Evolutionary conservation across 371 early-diverging fungal genomes (phyloP), one percentile per base, ranked within the genome.

Genomic region (Parasitella parasitica): DNA sequence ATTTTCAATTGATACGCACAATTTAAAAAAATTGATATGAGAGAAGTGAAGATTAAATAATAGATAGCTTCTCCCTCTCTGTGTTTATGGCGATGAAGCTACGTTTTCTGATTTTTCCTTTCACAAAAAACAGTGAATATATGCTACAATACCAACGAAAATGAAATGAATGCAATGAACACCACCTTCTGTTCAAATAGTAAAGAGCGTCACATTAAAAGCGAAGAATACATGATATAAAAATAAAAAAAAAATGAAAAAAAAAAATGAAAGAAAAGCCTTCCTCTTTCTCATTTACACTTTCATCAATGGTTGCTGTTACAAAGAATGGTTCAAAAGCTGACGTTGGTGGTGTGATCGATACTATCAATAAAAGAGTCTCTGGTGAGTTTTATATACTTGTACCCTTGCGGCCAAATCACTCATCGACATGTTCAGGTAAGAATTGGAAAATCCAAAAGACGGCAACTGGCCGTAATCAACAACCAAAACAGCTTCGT

Each of bases 361-460:
- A 81, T 35, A 71, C 61, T 20, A 52, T 75, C 16, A 76, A 71
- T 22, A 76, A 70, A 49, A 67, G 81, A 39, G 77, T 81, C n/a
- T 81, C 81, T 41, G 81, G 81, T 78, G 70, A 51, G 38, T 27
- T 32, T 32, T 32, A 1, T 32, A 4, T 32, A n/a, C n/a, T n/a
- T n/a, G n/a, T n/a, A n/a, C n/a, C n/a, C n/a, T n/a, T n/a, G n/a
- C n/a, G n/a, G n/a, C n/a, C n/a, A n/a, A n/a, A n/a, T n/a, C n/a
- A n/a, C 36, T 48, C 28, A 58, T 58, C 35, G 35, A 58, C 49
- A 35, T 32, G 26, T 9, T 9, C 41, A 81, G 82, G 82, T 50
- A 81, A 78, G 58, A 55, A 64, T 20, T 87, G 87, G 87, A 86
- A 86, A 69, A 35, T 75, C 8, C 69, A 79, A 59, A 84, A 84